A percentile compares a stretch with the other conserved stretches of the same genome.
These are phyloP conservation scores for Fraxinus anomala DNA, from an alignment of 257 asterid genomes.

Conservation along the genomic window DNA sequence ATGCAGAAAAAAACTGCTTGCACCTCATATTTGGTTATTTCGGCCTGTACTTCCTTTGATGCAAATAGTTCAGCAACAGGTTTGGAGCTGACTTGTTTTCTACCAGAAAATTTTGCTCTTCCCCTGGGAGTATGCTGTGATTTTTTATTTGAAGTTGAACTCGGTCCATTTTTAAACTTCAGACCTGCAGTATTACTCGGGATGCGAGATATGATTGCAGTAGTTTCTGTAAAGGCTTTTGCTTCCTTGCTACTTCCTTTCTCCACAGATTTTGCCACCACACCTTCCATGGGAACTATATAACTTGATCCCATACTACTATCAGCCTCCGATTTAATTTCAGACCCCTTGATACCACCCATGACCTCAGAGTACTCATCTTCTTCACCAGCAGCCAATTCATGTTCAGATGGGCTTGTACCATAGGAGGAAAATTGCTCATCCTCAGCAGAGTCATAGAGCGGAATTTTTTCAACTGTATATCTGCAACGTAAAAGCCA, in stretches of 20 bases:
- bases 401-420: slow-evolving; percentile 35
- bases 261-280: slow-evolving; percentile 30
- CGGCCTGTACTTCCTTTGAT: slow-evolving; percentile 68
- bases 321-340: slow-evolving; percentile 32
- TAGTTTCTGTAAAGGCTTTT: slow-evolving; percentile 48
- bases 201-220: slow-evolving; percentile 58
- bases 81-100: slow-evolving; percentile 53
- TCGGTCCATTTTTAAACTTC: slow-evolving; percentile 54
- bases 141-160: slow-evolving; percentile 56
- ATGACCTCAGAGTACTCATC: slow-evolving; percentile 32
- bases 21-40: slow-evolving; percentile 70
- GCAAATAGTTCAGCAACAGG: slow-evolving; percentile 65
- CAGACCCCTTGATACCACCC: slow-evolving; percentile 37
- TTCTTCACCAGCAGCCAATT: slow-evolving; percentile 26
- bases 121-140: slow-evolving; percentile 46
- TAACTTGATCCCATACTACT: slow-evolving; percentile 24
- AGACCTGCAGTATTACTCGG: slow-evolving; percentile 61
- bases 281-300: slow-evolving; percentile 34
- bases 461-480: slow-evolving; percentile 79
- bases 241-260: slow-evolving; percentile 38
- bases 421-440: slow-evolving; percentile 52
- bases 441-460: slow-evolving; percentile 96
- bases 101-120: slow-evolving; percentile 44
- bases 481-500: slow-evolving; percentile 56
- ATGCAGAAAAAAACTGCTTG: not conserved